Base-by-base conservation (phyloP, 2,329 filamentous ascomycete genomes). In the Leptographium procerum region DNA sequence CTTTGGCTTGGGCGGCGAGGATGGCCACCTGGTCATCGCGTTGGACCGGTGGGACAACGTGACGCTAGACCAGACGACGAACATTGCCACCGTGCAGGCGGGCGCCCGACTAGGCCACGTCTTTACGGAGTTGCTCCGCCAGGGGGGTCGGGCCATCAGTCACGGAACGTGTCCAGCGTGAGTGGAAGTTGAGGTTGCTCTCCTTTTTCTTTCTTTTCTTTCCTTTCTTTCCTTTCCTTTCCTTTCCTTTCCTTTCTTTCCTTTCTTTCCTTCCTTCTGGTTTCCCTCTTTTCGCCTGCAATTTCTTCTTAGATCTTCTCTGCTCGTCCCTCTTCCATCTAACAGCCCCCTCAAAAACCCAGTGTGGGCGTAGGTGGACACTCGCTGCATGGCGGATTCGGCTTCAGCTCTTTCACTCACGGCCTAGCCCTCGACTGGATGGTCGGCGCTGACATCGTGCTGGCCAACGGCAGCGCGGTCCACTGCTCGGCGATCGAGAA, bases 101-200 rank as follows among this genome's bases (percentile, higher is more conserved):
- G 80, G 80, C 22, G 73, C 78, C 1, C 69, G 78, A 11, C 68
- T 83, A 2, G 80, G 79, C 0, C 73, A 77, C 55, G 69, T 78
- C 8, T 74, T 73, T 0, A 65, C 60, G 4, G 69, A 74, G 60
- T 65, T 78, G 4, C 72, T 69, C 54, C 64, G 66, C 19, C 69
- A 75, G 55, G 71, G 70, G 0, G 64, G 60, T 63, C 74, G 66
- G 16, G 77, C 73, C 2, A 68, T 81, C 4, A 69, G 74, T 29
- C 77, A 81, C 54, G 78, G 78, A n/a, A 78, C 77, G 1, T 81
- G 78, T 61, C 77, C 78, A 4, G 75, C 73, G 77, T 77, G 64
- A 29, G 43, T 57, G 19, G 13, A 26, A n/a, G n/a, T n/a, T n/a
- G n/a, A n/a, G n/a, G n/a, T n/a, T n/a, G n/a, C n/a, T 22, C 43